Base-by-base conservation (phyloP, 768 basidiomycete species). In the Kwoniella sp. region DNA sequence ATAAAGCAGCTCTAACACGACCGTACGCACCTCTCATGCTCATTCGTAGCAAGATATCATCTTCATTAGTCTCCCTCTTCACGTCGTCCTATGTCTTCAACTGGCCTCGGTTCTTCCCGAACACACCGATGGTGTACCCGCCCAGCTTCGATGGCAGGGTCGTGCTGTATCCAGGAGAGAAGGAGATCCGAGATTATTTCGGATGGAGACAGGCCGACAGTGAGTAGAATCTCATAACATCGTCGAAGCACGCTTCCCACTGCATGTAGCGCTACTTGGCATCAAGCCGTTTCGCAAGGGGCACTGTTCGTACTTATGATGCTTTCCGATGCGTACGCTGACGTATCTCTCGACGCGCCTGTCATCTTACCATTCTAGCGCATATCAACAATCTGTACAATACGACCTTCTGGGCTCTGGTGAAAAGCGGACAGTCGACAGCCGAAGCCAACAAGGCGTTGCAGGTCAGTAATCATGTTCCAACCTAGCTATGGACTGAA, bases 371-470 rank as follows among this genome's bases (percentile, higher is more conserved):
- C n/a, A n/a, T n/a, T n/a, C 23, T 38, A 97, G 94, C 96, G 0
- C 96, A 99, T 77, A 90, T 98, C 77, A 99, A 99, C 77, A 99
- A 99, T 78, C 82, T 99, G 25, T 94, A 98, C 82, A 99, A 99
- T 75, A 97, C 96, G 0, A 84, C 83, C 0, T 99, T 98, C 76
- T 98, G 95, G 96, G 90, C 93, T 0, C 85, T 99, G 34, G 87
- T 98, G 0, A 85, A 90, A 72, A 90, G 88, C n/a, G 89, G 88
- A 0, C 83, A 90, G 78, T 87, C 87, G 1, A 87, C 89, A 1
- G 84, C 87, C 2, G 86, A 94, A 64, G 95, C 95, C 0, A 91
- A 97, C 76, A 86, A 87, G 29, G 86, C 86, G 0, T 84, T 99
- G 5, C 85, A 85, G 72, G 93, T 93, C 62, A 50, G 84, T 61